Evolutionary conservation across 2,329 filamentous ascomycete genomes (phyloP), one percentile per base, ranked within the genome.

Genomic region (Colletotrichum horii): DNA sequence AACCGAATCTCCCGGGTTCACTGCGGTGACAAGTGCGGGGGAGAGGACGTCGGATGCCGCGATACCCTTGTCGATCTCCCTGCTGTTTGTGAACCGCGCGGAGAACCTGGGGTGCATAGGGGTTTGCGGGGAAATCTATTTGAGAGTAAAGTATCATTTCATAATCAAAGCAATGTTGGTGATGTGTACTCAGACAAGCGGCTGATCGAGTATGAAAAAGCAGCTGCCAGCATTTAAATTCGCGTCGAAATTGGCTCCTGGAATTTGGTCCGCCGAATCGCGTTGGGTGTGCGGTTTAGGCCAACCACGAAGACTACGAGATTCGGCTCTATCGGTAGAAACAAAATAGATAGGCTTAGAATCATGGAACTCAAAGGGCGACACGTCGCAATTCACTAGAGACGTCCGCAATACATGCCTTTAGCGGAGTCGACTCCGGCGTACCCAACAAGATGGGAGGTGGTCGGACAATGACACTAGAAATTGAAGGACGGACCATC

Each of bases 261-360:
- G 1, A 52, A 0, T 1, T 22, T 8, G n/a, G 11, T 22, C n/a
- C 0, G n/a, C n/a, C 22, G 43, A 0, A 52, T n/a, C 0, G n/a
- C n/a, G n/a, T 22, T 0, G 11, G 6, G 0, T 52, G 0, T 22
- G 43, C 43, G 11, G 43, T 0, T 8, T 52, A n/a, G n/a, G n/a
- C n/a, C 43, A 48, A 4, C n/a, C 0, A 14, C 0, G 6, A n/a
- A 48, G 0, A 14, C 43, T 48, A n/a, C 6, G 43, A 1, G 11
- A 8, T 52, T 52, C 43, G 43, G 43, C n/a, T 52, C n/a, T 14
- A 4, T 52, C 22, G n/a, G 22, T 22, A n/a, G n/a, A 14, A 52
- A 22, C 4, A 22, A 2, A 16, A 52, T n/a, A 52, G n/a, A 52
- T 14, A 52, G 22, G 43, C 43, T 8, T n/a, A 52, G 43, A 52